Conservation (phyloP, 352 stramenopile genomes). For the Aphanomyces cochlioides region DNA sequence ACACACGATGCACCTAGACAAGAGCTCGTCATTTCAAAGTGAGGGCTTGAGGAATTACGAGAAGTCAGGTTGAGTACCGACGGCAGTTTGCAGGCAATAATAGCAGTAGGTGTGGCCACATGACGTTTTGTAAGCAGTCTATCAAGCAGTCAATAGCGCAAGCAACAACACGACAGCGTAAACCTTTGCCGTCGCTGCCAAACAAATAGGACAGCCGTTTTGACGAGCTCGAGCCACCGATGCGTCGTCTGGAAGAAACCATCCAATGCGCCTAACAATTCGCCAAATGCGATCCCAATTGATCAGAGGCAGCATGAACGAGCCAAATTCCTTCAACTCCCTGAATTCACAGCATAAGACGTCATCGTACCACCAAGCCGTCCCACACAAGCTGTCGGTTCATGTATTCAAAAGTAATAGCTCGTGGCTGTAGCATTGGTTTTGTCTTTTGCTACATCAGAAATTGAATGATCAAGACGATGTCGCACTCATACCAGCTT, state of each 20-base stretch:
- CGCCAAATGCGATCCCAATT: conserved; percentile 53
- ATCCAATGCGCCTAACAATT: conserved; percentile 1
- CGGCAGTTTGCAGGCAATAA: conserved; percentile 77
- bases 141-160: background rate
- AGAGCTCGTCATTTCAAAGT: too few relatives aligned
- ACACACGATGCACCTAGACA: conserved; percentile 54
- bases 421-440: conserved; percentile 37
- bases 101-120: conserved; percentile 86
- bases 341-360: background rate
- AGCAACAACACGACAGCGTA: background rate
- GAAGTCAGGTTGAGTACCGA: conserved; percentile 66
- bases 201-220: conserved; percentile 59
- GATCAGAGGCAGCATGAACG: conserved; percentile 66
- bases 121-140: conserved; percentile 85
- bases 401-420: conserved; percentile 87
- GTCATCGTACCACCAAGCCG: conserved; percentile 59
- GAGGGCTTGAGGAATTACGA: conserved; percentile 38
- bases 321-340: conserved; percentile 63
- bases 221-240: background rate
- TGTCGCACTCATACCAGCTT: conserved; percentile 46
- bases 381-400: conserved; percentile 79
- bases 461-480: too few relatives aligned
- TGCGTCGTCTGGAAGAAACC: background rate
- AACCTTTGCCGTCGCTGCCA: conserved; percentile 52
- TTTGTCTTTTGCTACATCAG: background rate